phyloP scores from a whole-genome alignment of 305 asterid genomes.

The Rubia peregrina region DNA sequence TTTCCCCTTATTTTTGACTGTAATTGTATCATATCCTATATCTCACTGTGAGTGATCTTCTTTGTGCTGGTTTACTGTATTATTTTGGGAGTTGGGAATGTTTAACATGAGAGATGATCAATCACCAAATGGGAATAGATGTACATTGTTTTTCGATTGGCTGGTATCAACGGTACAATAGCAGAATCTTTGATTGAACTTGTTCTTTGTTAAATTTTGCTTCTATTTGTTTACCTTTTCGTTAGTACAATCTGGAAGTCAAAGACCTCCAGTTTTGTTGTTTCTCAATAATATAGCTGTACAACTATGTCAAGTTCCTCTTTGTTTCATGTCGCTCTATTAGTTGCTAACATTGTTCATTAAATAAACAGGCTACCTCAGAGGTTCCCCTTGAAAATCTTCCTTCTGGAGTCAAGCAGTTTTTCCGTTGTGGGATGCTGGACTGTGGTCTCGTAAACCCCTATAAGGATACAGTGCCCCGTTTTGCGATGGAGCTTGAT shows the following conservation, averaged over 20 bases:
- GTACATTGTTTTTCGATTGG: not conserved
- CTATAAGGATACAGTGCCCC: slow-evolving; percentile 49
- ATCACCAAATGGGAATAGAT: not conserved
- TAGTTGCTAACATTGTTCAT: not conserved
- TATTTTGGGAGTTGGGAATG: not conserved
- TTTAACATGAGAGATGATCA: not conserved
- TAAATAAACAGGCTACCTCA: slow-evolving; percentile 69
- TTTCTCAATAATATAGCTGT: not conserved
- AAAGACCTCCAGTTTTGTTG: not conserved
- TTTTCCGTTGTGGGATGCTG: slow-evolving; percentile 47
- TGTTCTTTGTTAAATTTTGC: not conserved
- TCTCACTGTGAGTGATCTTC: not conserved
- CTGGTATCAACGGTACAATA: not conserved
- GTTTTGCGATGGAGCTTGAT: slow-evolving; percentile 59
- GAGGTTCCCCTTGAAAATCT: slow-evolving; percentile 57
- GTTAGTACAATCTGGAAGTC: not conserved
- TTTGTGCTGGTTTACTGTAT: not conserved
- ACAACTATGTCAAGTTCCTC: not conserved
- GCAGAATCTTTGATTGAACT: not conserved
- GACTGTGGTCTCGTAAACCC: slow-evolving; percentile 36
- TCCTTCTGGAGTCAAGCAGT: slow-evolving; percentile 61
- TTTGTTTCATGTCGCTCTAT: slow-evolving; percentile 10
- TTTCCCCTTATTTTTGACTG: not conserved
- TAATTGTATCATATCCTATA: not conserved
- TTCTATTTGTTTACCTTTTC: not conserved